phyloP scores from a whole-genome alignment of 2,329 filamentous ascomycete species.

The Podosphaera aphanis region DNA sequence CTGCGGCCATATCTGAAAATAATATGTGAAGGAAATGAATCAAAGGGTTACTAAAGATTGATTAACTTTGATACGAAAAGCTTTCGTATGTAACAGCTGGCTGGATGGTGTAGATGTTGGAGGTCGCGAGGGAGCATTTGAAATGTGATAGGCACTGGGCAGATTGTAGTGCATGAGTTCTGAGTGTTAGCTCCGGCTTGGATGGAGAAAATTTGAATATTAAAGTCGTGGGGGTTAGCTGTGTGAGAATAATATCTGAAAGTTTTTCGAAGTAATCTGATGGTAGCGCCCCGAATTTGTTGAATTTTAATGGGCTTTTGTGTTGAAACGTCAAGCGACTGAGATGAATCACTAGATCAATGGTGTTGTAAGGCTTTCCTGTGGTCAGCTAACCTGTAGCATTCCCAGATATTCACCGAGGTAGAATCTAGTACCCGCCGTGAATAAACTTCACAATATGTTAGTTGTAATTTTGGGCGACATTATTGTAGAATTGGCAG shows the following conservation, averaged over 20 bases:
- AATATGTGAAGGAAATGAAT: neutral
- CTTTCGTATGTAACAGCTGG: neutral
- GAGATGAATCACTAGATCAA: neutral
- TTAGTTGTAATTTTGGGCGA: neutral
- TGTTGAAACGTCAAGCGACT: neutral
- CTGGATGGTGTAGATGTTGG: constrained; percentile 1
- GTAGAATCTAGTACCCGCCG: neutral
- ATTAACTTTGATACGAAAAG: constrained; percentile 7
- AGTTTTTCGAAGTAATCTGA: neutral
- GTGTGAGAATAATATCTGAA: neutral
- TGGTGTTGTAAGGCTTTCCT: neutral
- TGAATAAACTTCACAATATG: neutral
- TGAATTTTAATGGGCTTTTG: neutral
- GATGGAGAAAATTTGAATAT: neutral
- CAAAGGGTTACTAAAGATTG: constrained; percentile 7
- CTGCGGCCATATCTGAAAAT: constrained; percentile 31
- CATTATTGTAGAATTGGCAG: neutral
- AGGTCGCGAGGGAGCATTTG: neutral
- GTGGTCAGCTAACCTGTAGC: neutral
- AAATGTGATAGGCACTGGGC: neutral
- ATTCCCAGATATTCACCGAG: neutral
- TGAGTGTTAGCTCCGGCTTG: neutral
- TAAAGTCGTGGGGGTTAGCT: neutral
- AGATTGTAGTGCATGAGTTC: neutral
- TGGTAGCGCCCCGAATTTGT: neutral